These are phyloP conservation scores for Yamadazyma kitorensis DNA, from an alignment of 805 yeast genomes.

Conservation along the genomic window DNA sequence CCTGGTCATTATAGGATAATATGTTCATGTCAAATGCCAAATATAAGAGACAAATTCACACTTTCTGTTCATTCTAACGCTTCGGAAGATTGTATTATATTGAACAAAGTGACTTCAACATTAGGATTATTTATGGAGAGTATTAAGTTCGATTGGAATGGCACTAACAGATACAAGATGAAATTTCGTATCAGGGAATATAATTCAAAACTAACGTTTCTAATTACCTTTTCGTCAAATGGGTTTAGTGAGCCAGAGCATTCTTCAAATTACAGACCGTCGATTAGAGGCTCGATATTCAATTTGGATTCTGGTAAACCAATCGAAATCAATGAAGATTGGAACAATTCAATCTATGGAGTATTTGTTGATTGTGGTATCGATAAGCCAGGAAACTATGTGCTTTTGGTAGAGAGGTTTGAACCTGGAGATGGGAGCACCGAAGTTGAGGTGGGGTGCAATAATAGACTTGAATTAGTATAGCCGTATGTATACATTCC, in stretches of 20 bases:
- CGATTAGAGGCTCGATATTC: slow-evolving; percentile 45
- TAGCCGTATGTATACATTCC: too few species aligned
- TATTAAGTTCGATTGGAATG: slow-evolving; percentile 34
- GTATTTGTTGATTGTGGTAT: slow-evolving; percentile 33
- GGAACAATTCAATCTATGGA: slow-evolving; percentile 46
- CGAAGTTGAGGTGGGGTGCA: slow-evolving; percentile 35
- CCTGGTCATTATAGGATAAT: slow-evolving; percentile 45
- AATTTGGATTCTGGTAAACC: slow-evolving; percentile 24
- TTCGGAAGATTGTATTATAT: background rate
- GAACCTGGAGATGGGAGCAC: slow-evolving; percentile 44
- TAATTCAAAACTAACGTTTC: slow-evolving; percentile 22
- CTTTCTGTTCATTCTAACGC: slow-evolving; percentile 15
- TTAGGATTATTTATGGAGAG: slow-evolving; percentile 32
- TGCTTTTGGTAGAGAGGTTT: slow-evolving; percentile 47
- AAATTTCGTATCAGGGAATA: slow-evolving; percentile 21
- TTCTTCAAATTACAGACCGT: slow-evolving; percentile 40
- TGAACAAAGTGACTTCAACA: slow-evolving; percentile 17
- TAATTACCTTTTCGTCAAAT: slow-evolving; percentile 19
- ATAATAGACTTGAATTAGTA: background rate
- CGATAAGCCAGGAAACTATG: slow-evolving; percentile 26
- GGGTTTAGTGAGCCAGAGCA: slow-evolving; percentile 10
- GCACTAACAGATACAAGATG: slow-evolving; percentile 37
- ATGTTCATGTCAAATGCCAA: slow-evolving; percentile 43
- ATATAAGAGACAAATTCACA: slow-evolving; percentile 24
- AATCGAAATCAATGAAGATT: slow-evolving; percentile 31